phyloP scores from a whole-genome alignment of 2,329 filamentous ascomycete genomes.

The Alternaria infectoria region DNA sequence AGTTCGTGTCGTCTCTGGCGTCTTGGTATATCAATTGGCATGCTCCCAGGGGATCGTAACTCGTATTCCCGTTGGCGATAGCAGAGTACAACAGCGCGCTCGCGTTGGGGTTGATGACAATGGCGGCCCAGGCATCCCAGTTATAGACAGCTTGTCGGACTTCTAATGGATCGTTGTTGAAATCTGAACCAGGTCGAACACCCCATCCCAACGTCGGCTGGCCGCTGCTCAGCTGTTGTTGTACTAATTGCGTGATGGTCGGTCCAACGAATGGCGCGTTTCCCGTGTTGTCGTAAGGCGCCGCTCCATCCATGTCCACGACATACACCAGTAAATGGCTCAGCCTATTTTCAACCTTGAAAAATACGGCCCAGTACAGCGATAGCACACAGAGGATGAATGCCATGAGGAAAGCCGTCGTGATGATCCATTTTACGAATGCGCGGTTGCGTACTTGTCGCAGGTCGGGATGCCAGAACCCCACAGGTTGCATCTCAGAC shows the following conservation, averaged over 20 bases:
- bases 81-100: constrained; percentile 64
- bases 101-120: constrained; percentile 68
- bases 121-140: constrained; percentile 64
- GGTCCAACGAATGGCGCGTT: constrained; percentile 63
- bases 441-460: constrained; percentile 50
- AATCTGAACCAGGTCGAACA: constrained; percentile 57
- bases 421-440: constrained; percentile 51
- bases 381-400: constrained; percentile 65
- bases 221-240: constrained; percentile 51
- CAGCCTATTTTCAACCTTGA: constrained; percentile 52
- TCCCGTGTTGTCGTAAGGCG: constrained; percentile 56
- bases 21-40: constrained; percentile 63
- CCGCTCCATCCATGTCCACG: constrained; percentile 68
- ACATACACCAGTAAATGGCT: constrained; percentile 61
- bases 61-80: constrained; percentile 60
- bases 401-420: constrained; percentile 58
- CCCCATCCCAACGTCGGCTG: constrained; percentile 57
- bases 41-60: constrained; percentile 66
- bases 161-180: constrained; percentile 61
- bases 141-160: constrained; percentile 67
- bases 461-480: constrained; percentile 54
- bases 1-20: constrained; percentile 63
- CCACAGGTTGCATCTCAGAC: constrained; percentile 46
- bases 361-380: constrained; percentile 67
- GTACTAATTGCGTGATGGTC: constrained; percentile 55